A percentile compares a stretch with the other conserved stretches of the same genome.
These are phyloP conservation scores for Solanum dulcamara DNA, from an alignment of 257 asterid genomes.

Conservation along the genomic window DNA sequence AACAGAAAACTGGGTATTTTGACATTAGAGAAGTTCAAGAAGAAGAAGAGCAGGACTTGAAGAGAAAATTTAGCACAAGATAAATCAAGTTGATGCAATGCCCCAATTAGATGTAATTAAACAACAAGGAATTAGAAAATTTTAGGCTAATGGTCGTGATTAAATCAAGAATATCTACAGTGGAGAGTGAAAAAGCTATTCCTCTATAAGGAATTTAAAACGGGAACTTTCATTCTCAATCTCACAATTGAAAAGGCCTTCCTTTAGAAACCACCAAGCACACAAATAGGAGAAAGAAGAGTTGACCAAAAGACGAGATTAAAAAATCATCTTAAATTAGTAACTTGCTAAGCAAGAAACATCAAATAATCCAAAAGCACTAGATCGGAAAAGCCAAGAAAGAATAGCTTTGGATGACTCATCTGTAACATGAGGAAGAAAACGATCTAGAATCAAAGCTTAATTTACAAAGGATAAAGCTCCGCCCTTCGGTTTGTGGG, in stretches of 20 bases:
- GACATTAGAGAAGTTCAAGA: background rate
- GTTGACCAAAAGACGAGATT: background rate
- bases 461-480: background rate
- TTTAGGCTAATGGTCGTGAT: background rate
- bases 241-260: background rate
- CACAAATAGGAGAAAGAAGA: background rate
- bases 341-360: background rate
- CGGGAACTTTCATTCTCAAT: background rate
- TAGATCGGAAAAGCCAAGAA: background rate
- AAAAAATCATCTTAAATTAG: background rate
- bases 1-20: background rate
- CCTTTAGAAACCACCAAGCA: background rate
- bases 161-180: background rate
- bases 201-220: background rate
- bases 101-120: background rate
- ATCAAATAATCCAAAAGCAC: background rate
- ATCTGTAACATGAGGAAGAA: background rate
- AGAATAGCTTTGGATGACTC: background rate
- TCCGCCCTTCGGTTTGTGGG: background rate
- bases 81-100: background rate
- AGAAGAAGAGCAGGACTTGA: background rate
- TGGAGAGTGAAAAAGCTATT: background rate
- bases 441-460: background rate
- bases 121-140: background rate
- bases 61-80: background rate